A percentile compares a stretch with the other conserved stretches of the same genome.
These are phyloP conservation scores for Taxawa tesnikishii DNA, from an alignment of 2,329 filamentous ascomycete genomes.

Conservation along the genomic window DNA sequence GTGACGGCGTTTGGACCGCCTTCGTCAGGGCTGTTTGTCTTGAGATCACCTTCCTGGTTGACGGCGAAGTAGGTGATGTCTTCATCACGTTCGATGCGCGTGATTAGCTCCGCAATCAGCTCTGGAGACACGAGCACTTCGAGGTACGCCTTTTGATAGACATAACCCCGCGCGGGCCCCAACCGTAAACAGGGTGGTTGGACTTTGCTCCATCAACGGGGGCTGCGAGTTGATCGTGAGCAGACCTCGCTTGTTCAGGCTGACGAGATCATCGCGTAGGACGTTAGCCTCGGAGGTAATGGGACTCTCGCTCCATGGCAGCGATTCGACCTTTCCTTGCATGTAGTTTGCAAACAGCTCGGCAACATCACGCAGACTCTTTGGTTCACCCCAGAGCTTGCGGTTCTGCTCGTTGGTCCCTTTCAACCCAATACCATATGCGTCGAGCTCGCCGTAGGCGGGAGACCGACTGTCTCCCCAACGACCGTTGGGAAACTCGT, in stretches of 20 bases:
- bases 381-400: slow-evolving; percentile 84
- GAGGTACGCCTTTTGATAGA: slow-evolving; percentile 96
- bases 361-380: slow-evolving; percentile 66
- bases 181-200: slow-evolving; percentile 74
- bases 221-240: slow-evolving; percentile 97
- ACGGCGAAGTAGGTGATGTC: slow-evolving; percentile 93
- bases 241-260: slow-evolving; percentile 74
- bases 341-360: slow-evolving; percentile 79
- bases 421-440: slow-evolving; percentile 85
- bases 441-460: slow-evolving; percentile 88
- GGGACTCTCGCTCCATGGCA: slow-evolving; percentile 89
- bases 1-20: slow-evolving; percentile 89
- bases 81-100: slow-evolving; percentile 62
- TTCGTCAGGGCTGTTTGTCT: slow-evolving; percentile 73
- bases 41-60: slow-evolving; percentile 67
- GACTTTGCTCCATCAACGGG: slow-evolving; percentile 82
- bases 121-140: slow-evolving; percentile 79
- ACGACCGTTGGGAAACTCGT: slow-evolving; percentile 95
- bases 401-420: slow-evolving; percentile 94
- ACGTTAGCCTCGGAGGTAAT: slow-evolving; percentile 71
- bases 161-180: slow-evolving; percentile 94
- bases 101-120: slow-evolving; percentile 63
- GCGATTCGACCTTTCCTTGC: slow-evolving; percentile 61
- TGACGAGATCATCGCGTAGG: slow-evolving; percentile 65
- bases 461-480: slow-evolving; percentile 97